Conservation (phyloP, 192 early-diverging fungal species). For the Rhizoclosmatium sp. region DNA sequence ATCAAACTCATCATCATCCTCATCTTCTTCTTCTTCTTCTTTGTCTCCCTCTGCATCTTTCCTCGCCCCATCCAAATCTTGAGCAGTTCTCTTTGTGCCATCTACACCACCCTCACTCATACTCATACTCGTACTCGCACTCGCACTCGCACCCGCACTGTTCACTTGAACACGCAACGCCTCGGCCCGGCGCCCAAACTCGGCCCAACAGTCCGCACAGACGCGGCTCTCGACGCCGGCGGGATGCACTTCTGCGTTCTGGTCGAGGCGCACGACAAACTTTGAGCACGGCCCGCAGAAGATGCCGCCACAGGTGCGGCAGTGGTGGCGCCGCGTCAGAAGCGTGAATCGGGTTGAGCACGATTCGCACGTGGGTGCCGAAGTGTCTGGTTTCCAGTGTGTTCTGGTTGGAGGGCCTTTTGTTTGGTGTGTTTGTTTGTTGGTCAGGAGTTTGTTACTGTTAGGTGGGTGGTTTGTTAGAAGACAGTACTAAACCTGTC, state of each 20-base stretch:
- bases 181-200: conserved; percentile 7
- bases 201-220: conserved; percentile 9
- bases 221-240: conserved; percentile 4
- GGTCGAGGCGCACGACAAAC: conserved; percentile 18
- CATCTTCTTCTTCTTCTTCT: background rate
- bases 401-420: conserved; percentile 4
- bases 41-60: conserved; percentile 7
- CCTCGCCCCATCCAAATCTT: background rate
- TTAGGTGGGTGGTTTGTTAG: conserved; percentile 11
- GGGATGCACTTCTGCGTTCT: conserved; percentile 19
- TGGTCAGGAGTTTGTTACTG: background rate
- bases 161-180: background rate
- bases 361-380: background rate
- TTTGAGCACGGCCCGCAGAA: conserved; percentile 28
- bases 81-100: background rate
- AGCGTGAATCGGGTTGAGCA: conserved; percentile 24
- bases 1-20: background rate
- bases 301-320: conserved; percentile 28
- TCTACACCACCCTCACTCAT: background rate
- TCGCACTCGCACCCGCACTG: background rate
- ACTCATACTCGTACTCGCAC: background rate
- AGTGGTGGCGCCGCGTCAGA: conserved; percentile 34
- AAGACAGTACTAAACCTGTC: background rate
- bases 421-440: no score
- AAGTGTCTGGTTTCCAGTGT: conserved; percentile 37